phyloP scores from a whole-genome alignment of 1,139 yeast genomes.

The Blastobotrys raffinosifermentans region DNA sequence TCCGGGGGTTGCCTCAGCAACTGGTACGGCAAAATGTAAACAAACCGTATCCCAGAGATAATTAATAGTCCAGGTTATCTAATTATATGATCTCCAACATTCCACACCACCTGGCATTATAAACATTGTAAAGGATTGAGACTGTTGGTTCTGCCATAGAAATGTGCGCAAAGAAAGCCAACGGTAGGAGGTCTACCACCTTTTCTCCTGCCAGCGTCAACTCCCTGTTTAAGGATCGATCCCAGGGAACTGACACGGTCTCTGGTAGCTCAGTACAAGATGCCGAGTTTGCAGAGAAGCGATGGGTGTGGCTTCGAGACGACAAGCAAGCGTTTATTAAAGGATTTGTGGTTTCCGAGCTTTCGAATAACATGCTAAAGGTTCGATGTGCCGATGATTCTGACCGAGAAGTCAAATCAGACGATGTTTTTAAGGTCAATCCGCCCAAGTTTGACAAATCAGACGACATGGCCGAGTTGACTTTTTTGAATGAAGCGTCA shows the following conservation, averaged over 20 bases:
- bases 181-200: conserved; percentile 10
- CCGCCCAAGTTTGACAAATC: conserved; percentile 92
- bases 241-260: conserved; percentile 4
- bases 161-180: no score
- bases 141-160: no score
- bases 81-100: no score
- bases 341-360: conserved; percentile 58
- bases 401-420: conserved; percentile 41
- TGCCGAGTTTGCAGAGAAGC: conserved; percentile 49
- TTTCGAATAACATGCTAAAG: conserved; percentile 45
- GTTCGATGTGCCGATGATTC: conserved; percentile 49
- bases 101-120: no score
- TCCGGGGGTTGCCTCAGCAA: no score
- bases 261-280: conserved; percentile 26
- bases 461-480: conserved; percentile 92
- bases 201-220: conserved; percentile 13
- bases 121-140: no score
- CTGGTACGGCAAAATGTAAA: no score
- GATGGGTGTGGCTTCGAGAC: conserved; percentile 83
- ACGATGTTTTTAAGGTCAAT: conserved; percentile 56
- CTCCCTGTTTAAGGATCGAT: conserved; percentile 5
- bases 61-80: no score
- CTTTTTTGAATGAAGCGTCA: conserved; percentile 91
- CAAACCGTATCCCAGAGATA: no score
- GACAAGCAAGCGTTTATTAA: conserved; percentile 56